Percentiles rank a stretch among this genome's conserved stretches.
Evolutionary conservation across 2,329 filamentous ascomycete species (phyloP).

Genomic region (Pyricularia sp.): DNA sequence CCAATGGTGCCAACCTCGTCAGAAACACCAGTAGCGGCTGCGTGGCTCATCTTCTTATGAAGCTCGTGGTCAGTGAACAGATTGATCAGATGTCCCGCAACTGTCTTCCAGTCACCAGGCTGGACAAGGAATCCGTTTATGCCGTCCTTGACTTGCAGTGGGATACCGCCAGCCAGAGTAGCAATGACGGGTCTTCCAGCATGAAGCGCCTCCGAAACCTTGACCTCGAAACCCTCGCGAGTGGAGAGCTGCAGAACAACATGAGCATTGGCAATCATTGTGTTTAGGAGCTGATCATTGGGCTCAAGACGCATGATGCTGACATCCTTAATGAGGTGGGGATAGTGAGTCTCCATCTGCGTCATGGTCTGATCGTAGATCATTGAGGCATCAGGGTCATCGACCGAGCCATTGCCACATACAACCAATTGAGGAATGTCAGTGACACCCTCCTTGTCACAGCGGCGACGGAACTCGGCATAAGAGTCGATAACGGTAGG

Average conservation of each 20-base stretch:
- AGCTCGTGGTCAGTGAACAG: constrained; percentile 57
- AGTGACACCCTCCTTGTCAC: constrained; percentile 40
- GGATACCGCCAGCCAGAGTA: constrained; percentile 68
- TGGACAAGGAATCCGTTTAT: constrained; percentile 68
- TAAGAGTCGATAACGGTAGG: constrained; percentile 69
- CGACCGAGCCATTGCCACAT: constrained; percentile 70
- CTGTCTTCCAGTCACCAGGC: constrained; percentile 58
- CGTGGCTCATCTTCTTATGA: constrained; percentile 57
- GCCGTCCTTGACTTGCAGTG: constrained; percentile 63
- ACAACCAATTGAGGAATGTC: constrained; percentile 64
- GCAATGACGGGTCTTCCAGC: constrained; percentile 73
- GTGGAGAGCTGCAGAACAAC: constrained; percentile 73
- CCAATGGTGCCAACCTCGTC: constrained; percentile 78
- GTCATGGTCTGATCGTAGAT: constrained; percentile 65
- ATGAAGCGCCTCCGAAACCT: constrained; percentile 75
- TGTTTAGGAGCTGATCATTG: constrained; percentile 73
- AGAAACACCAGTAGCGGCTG: constrained; percentile 57
- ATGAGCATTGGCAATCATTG: constrained; percentile 61
- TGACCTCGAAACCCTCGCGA: constrained; percentile 77
- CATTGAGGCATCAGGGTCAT: constrained; percentile 66
- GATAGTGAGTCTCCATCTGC: constrained; percentile 54
- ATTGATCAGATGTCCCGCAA: constrained; percentile 56
- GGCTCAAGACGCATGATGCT: constrained; percentile 69
- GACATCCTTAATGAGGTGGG: constrained; percentile 54
- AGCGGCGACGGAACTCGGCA: constrained; percentile 56